Evolutionary conservation across 495 filamentous ascomycete genomes (phyloP), one percentile per base, ranked within the genome.

Genomic region (Talaromyces wortmannii): DNA sequence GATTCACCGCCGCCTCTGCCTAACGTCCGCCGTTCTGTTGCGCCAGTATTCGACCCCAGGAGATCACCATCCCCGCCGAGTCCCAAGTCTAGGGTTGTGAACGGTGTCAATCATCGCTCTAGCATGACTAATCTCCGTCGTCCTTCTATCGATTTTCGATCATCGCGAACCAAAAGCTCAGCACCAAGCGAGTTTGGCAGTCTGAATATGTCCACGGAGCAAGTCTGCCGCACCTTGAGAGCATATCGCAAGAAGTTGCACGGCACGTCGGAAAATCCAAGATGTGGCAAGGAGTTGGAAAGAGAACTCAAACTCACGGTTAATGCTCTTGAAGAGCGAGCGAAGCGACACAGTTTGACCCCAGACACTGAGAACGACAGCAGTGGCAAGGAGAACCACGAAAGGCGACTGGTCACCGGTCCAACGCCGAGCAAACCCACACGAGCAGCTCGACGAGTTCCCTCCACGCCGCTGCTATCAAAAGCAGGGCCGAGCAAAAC

Each of bases 231-330:
- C 29, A 85, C 85, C 5, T 76, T 98, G 6, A 83, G 87, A 49
- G 81, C 85, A 2, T 97, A 95, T 63, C 81, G 94, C 13, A 92
- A 91, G 70, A 90, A 89, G 63, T 78, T 96, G 7, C 69, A 81
- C 18, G 83, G 82, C 11, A 81, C 80, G 11, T 70, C 79, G 2
- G 82, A 91, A 42, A 78, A 79, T 31, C 71, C 83, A 11, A 86
- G 90, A 50, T 67, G 82, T 3, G 69, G 88, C 16, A 81, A 83
- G 42, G 88, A 95, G 62, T 74, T 96, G 6, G 89, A 94, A 56
- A 80, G 84, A 40, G 92, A 95, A 66, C 71, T 98, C 47, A 78
- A 83, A 2, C 77, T 91, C 23, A 95, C 91, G 0, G 79, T 84
- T 1, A 78, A 86, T 6, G 85, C 84, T 6, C 67, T 97, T 6